These are phyloP conservation scores for Stachybotrys chartarum DNA, from an alignment of 2,329 filamentous ascomycete genomes.

Conservation along the genomic window DNA sequence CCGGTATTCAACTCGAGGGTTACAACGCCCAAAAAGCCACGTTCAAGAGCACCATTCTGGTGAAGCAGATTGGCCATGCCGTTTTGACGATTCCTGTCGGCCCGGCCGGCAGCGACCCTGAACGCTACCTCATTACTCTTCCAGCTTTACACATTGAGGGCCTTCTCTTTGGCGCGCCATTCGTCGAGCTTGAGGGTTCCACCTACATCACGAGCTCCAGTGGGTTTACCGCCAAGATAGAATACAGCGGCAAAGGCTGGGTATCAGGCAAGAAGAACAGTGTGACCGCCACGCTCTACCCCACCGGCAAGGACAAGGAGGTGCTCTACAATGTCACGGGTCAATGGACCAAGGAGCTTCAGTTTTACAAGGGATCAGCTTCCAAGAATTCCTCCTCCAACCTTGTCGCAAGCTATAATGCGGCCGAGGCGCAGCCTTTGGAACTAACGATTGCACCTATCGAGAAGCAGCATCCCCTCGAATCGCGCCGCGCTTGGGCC, in stretches of 20 bases:
- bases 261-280: slow-evolving; percentile 92
- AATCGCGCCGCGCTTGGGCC: slow-evolving; percentile 81
- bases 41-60: slow-evolving; percentile 86
- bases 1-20: slow-evolving; percentile 72
- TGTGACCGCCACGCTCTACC: slow-evolving; percentile 69
- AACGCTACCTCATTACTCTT: slow-evolving; percentile 85
- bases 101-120: slow-evolving; percentile 31
- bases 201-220: slow-evolving; percentile 82
- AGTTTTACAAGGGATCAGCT: slow-evolving; percentile 59
- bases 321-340: slow-evolving; percentile 76
- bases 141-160: slow-evolving; percentile 91
- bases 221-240: slow-evolving; percentile 82
- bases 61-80: slow-evolving; percentile 91
- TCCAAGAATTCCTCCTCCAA: slow-evolving; percentile 42
- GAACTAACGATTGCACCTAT: slow-evolving; percentile 65
- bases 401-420: slow-evolving; percentile 54
- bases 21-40: slow-evolving; percentile 97
- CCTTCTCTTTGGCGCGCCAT: slow-evolving; percentile 77
- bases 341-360: slow-evolving; percentile 82
- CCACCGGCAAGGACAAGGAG: slow-evolving; percentile 63
- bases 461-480: slow-evolving; percentile 76
- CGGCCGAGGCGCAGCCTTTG: slow-evolving; percentile 50
- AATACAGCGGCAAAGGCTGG: slow-evolving; percentile 93
- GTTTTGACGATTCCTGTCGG: slow-evolving; percentile 62
- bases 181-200: slow-evolving; percentile 80